Evolutionary conservation across 441 rosid genomes (phyloP), one percentile per base, ranked within the genome.

Genomic region (Mallotus repandus): DNA sequence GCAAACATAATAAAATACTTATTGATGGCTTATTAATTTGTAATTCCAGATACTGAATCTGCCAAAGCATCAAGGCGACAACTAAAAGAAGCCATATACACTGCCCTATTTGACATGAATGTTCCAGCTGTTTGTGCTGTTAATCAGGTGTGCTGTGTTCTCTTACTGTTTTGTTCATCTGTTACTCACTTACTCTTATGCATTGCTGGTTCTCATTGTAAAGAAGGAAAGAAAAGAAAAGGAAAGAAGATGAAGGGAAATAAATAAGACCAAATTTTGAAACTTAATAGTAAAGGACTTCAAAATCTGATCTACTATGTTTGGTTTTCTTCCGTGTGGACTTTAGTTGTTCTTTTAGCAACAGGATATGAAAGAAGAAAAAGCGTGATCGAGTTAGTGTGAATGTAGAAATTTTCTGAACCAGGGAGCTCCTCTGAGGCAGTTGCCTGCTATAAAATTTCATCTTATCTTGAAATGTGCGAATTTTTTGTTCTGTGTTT

Each of bases 11-110:
- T 11, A 15, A 21, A 7, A 14, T n/a, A 53, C 19, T 15, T 55
- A 9, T 6, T 15, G 25, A 19, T 45, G 6, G n/a, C 81, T 78
- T 69, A 49, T 49, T 69, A 66, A n/a, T 71, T 35, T 65, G 68
- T 59, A 63, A 49, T 77, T 72, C 43, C 84, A 94, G 99, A 91
- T 80, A 94, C 93, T 46, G 97, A 94, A 81, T 76, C 93, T 45
- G 97, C 97, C 70, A 91, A 86, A 81, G 99, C 97, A 77, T 88
- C 97, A 67, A 89, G 99, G 82, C 81, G 85, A 80, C 99, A 88
- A 78, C 94, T 94, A 68, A 94, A 89, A 80, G 91, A 89, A 25
- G 89, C 96, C 74, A 87, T 92, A 74, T 74, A 82, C 78, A 73
- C 88, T 13, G 88, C 89, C 74, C 80, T 94, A 56, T 94, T 94